Evolutionary conservation across 371 early-diverging fungal species (phyloP).

Genomic region (Gilbertella persicaria): DNA sequence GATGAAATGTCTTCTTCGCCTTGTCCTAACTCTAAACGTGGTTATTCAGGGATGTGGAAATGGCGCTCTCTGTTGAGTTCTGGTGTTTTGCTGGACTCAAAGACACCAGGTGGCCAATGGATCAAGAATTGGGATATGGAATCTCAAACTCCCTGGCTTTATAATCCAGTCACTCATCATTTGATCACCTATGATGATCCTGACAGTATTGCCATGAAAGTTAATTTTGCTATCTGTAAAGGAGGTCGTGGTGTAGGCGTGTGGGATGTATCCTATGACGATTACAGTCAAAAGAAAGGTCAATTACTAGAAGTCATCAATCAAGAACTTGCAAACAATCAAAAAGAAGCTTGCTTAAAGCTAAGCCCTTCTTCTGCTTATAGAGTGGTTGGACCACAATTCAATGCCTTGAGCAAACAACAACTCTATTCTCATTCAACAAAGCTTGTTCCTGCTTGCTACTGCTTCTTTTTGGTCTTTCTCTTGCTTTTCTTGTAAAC

Average conservation of each 20-base stretch:
- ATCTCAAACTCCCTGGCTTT: conserved; percentile 65
- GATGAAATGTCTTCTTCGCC: conserved; percentile 3
- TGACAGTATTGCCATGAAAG: conserved; percentile 52
- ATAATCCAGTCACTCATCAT: conserved; percentile 50
- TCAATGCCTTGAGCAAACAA: conserved; percentile 4
- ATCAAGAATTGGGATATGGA: conserved; percentile 58
- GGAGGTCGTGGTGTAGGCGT: conserved; percentile 33
- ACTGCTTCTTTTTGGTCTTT: background rate
- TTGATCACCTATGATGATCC: conserved; percentile 68
- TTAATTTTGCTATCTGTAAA: conserved; percentile 45
- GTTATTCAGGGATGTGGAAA: conserved; percentile 64
- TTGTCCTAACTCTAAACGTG: conserved; percentile 12
- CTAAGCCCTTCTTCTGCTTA: conserved; percentile 1
- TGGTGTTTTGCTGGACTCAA: conserved; percentile 49
- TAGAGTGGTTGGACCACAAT: conserved; percentile 10
- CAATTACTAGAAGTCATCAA: conserved; percentile 5
- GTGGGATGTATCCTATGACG: conserved; percentile 14
- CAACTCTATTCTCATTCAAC: background rate
- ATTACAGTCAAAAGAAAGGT: conserved; percentile 3
- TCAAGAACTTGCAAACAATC: background rate
- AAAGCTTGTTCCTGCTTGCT: background rate
- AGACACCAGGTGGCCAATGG: conserved; percentile 58
- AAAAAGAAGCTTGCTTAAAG: conserved; percentile 1
- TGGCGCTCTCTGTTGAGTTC: conserved; percentile 62
- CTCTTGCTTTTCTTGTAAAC: background rate